Base-by-base conservation (phyloP, 371 early-diverging fungal species). In the Circinella minor region DNA sequence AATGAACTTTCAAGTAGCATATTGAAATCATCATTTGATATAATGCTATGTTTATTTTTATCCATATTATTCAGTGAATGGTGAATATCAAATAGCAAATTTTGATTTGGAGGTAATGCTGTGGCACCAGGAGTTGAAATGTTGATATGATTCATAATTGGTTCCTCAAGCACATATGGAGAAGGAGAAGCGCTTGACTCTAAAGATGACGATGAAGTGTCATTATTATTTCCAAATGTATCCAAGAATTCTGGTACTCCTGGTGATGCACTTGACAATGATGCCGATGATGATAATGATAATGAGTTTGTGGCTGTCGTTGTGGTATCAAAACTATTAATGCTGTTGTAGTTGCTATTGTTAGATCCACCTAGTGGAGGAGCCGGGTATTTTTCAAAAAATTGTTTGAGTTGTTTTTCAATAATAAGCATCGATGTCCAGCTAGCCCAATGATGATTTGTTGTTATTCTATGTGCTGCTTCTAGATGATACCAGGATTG, bases 361-460 rank as follows among this genome's bases (percentile, higher is more conserved):
- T 47, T 47, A 3, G 43, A 9, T 43, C 59, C 63, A 10, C 37
- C 65, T 9, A 34, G 14, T 7, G 70, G 70, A 36, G 65, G 63
- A 20, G 47, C 39, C 27, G 70, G 70, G 51, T 65, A 65, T 20
- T 48, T 55, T 48, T 64, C 36, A 10, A 70, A 65, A 49, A 70
- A 70, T 14, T 46, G 59, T 14, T 34, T 39, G 46, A 70, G 27
- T 36, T 55, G 46, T 4, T 55, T 36, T 48, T 61, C 61, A 17
- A 61, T 60, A 7, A 39, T 43, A 8, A 65, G 59, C 37, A 70
- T 70, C 18, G 59, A 39, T 15, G 70, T 48, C 70, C 70, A 70
- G 15, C 38, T 55, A 18, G 15, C n/a, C 70, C 70, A 70, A 13
- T 55, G 57, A 46, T 61, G 61, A 20, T 55, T 38, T 5, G 48